phyloP scores from a whole-genome alignment of 257 asterid species.

The Capsicum rhomboideum region DNA sequence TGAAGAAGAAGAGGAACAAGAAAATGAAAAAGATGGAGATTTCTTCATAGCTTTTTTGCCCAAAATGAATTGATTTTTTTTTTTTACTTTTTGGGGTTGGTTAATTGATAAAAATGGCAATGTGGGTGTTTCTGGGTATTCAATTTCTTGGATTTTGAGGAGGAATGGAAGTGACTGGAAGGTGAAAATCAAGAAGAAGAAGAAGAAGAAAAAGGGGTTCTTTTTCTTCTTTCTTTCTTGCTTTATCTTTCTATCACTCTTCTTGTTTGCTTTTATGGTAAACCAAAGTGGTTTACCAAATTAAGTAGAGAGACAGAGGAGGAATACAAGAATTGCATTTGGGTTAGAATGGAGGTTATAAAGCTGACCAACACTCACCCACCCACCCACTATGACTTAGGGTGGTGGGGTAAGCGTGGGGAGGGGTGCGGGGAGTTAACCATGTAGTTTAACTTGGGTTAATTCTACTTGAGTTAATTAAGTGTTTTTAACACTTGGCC shows the following conservation, averaged over 20 bases:
- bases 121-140: neutral
- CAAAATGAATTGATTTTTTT: neutral
- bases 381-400: neutral
- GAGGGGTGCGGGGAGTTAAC: neutral
- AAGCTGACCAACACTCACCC: neutral
- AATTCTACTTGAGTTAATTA: constrained; percentile 18
- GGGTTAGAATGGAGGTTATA: neutral
- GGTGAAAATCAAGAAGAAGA: constrained; percentile 9
- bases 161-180: neutral
- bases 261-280: constrained; percentile 30
- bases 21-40: constrained; percentile 13
- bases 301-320: constrained; percentile 13
- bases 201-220: constrained; percentile 9
- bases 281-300: constrained; percentile 66
- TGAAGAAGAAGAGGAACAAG: constrained; percentile 50
- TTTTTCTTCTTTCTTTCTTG: neutral
- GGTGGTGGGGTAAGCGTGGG: neutral
- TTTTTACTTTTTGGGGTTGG: neutral
- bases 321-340: neutral
- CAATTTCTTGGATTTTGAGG: neutral
- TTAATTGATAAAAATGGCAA: neutral
- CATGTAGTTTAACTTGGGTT: constrained; percentile 10
- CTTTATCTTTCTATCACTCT: neutral
- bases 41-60: constrained; percentile 31
- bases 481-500: constrained; percentile 48